Base-by-base conservation (phyloP, 768 basidiomycete genomes). In the Leccinum sublutescens region DNA sequence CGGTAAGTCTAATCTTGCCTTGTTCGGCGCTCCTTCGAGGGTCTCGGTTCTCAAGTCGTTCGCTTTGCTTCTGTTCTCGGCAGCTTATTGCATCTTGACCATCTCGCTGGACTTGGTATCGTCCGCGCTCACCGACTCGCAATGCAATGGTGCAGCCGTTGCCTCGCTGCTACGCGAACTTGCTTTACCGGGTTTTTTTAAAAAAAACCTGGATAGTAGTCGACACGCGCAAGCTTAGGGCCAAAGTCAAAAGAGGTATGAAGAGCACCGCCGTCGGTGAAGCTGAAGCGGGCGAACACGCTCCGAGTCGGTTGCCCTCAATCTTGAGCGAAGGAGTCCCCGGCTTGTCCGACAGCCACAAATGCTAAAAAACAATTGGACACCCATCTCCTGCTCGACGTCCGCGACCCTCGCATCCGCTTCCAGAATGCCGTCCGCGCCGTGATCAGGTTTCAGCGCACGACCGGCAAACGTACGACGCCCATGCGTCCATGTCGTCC, bases 341-440 rank as follows among this genome's bases (percentile, higher is more conserved):
- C 6, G 48, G 21, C 4, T 49, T 17, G 23, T n/a, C 48, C 23
- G 25, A 49, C 48, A 25, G 3, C 14, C 47, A 48, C 21, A 23
- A 2, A 49, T 23, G 25, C 6, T 3, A 49, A 4, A 15, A 14
- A 15, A 23, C 43, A 45, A 19, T 5, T 45, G 43, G 25, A 25
- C 25, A 25, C 21, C 14, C 63, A 62, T 36, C 59, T 63, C 25
- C 12, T 63, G 6, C 64, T 72, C 34, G 66, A 68, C 54, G 62
- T 62, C 9, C 59, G 60, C 61, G 54, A 67, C 33, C 66, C 72
- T 0, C 71, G 71, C 5, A 57, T 66, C 9, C 76, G 80, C 10
- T 76, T 80, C 55, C 68, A 65, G n/a, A 75, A 74, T 47, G 74
- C 76, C 2, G 78, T 81, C 1, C 76, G 78, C 21, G 71, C 75